Evolutionary conservation across 2,329 filamentous ascomycete genomes (phyloP).

Genomic region (Ceratocystis lukuohia): DNA sequence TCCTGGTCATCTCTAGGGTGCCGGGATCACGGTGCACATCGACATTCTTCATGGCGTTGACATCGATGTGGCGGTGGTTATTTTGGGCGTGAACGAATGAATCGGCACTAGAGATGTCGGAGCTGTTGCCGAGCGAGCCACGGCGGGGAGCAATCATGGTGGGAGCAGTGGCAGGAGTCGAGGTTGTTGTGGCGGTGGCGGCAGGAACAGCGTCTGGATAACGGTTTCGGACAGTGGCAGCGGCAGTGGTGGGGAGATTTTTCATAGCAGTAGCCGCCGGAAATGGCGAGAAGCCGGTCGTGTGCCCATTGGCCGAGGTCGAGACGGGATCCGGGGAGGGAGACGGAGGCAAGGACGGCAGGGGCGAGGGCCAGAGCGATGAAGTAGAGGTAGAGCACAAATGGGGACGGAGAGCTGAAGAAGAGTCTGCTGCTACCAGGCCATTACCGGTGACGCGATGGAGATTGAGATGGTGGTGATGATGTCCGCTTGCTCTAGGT

Average conservation of each 20-base stretch:
- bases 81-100: constrained; percentile 29
- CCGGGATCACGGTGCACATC: constrained; percentile 58
- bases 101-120: constrained; percentile 34
- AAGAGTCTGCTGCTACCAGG: constrained; percentile 43
- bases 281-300: constrained; percentile 17
- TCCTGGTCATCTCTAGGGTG: constrained; percentile 64
- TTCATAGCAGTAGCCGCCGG: constrained; percentile 23
- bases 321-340: not conserved
- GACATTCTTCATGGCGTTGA: constrained; percentile 54
- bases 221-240: not conserved
- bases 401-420: constrained; percentile 27
- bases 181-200: not conserved
- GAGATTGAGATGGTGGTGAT: constrained; percentile 39
- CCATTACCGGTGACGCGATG: constrained; percentile 62
- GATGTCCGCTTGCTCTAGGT: constrained; percentile 29
- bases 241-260: constrained; percentile 26
- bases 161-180: not conserved
- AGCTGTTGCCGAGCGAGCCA: constrained; percentile 39
- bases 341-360: not conserved
- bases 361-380: not conserved
- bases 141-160: constrained; percentile 16
- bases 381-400: not conserved
- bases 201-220: not conserved
- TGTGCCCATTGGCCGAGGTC: constrained; percentile 20
- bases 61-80: constrained; percentile 53